Base-by-base conservation (phyloP, 202 grass and related monocot genomes). In the Saccharum hybrid region DNA sequence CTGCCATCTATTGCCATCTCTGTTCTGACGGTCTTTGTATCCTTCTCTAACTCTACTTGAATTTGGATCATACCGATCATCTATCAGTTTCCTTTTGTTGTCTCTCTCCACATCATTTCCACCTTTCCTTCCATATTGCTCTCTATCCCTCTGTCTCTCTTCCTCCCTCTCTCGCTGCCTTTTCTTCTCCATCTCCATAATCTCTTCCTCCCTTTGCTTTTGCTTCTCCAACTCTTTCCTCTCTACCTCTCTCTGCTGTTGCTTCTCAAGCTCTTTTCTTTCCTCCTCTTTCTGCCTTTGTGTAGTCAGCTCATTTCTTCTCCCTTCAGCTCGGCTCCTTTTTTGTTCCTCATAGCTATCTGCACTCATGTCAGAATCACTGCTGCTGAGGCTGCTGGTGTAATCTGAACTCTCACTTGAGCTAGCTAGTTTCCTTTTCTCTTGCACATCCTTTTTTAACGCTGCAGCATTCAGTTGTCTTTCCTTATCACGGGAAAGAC, bases 371-470 rank as follows among this genome's bases (percentile, higher is more conserved):
- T 89, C 84, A 19, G 90, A 90, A 54, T 90, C 95, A 68, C 85
- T 97, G 69, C 72, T 84, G 74, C 84, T 88, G 57, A 74, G 71
- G 46, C 80, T 88, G 72, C 83, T 88, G 41, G 79, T 91, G 38
- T 81, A 92, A 76, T 85, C 82, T 82, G 90, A 90, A 75, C 83
- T 95, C 34, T 93, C 84, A 41, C 90, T 96, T 80, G 86, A 92
- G 68, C 78, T 89, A 71, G 49, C 41, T 37, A 26, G 5, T 21
- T 5, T 83, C 66, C 52, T 75, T 71, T 76, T 86, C 56, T n/a
- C 74, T 63, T 75, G 76, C 37, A 54, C 70, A 23, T 26, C 42
- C 69, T 83, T 72, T 57, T 71, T 88, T 34, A 26, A 16, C 45
- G 15, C 33, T 71, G 63, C 51, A 81, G 61, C 46, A 87, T 72